phyloP scores from a whole-genome alignment of 176 grass and related monocot genomes.

The Musa acuminata region DNA sequence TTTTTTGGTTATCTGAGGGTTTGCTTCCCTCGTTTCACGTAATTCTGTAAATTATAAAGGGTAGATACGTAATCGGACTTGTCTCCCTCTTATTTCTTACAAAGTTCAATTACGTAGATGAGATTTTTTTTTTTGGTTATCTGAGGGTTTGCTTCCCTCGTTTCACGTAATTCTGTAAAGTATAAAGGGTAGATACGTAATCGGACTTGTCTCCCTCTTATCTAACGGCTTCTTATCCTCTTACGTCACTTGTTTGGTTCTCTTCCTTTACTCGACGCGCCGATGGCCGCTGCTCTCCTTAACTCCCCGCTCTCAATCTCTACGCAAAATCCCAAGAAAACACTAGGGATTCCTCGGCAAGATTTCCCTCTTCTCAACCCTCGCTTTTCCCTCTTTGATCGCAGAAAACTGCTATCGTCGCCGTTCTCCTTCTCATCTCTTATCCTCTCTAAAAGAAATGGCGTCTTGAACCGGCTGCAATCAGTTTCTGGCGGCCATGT shows the following conservation, averaged over 20 bases:
- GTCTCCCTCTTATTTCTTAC: too few species aligned
- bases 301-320: neutral
- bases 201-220: neutral
- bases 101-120: too few species aligned
- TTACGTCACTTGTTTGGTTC: neutral
- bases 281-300: conserved; percentile 1
- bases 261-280: neutral
- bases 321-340: neutral
- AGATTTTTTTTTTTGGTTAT: too few species aligned
- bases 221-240: neutral
- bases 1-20: too few species aligned
- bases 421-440: neutral
- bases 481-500: conserved; percentile 19
- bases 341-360: neutral
- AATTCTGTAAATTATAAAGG: too few species aligned
- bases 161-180: too few species aligned
- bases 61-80: too few species aligned
- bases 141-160: too few species aligned
- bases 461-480: conserved; percentile 1
- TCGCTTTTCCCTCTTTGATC: neutral
- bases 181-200: too few species aligned
- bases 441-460: neutral
- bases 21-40: too few species aligned
- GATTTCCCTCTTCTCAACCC: neutral
- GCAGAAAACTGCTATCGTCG: neutral